Evolutionary conservation across 495 filamentous ascomycete genomes (phyloP).

Genomic region (Xylaria longipes): DNA sequence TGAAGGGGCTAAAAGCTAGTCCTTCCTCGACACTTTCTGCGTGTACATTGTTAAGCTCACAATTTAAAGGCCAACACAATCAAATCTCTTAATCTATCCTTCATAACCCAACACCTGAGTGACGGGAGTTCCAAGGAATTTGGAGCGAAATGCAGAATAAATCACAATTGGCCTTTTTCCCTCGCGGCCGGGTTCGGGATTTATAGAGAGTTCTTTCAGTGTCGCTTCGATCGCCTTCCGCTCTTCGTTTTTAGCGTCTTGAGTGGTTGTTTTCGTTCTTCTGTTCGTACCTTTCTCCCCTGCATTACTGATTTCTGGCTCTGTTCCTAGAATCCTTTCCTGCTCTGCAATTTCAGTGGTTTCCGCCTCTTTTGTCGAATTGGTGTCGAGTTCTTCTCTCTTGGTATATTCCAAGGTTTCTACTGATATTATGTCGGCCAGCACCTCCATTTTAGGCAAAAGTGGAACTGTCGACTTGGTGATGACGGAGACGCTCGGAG

Average conservation of each 20-base stretch:
- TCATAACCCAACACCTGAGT: conserved; percentile 12
- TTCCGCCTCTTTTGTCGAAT: background rate
- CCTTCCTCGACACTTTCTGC: no score
- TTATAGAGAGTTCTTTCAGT: conserved; percentile 4
- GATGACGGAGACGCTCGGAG: background rate
- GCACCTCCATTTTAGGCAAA: background rate
- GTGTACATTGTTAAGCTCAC: background rate
- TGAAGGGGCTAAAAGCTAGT: background rate
- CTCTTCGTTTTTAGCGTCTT: background rate
- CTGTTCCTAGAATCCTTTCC: background rate
- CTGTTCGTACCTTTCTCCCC: background rate
- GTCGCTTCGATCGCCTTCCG: background rate
- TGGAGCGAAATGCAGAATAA: conserved; percentile 13
- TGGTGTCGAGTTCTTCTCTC: background rate
- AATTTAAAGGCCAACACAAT: background rate
- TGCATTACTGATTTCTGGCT: background rate
- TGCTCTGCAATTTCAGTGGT: background rate
- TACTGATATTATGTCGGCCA: background rate
- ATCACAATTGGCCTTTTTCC: background rate
- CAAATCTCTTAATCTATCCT: background rate
- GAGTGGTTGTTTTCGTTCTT: background rate
- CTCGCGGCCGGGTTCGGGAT: background rate
- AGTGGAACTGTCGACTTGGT: background rate
- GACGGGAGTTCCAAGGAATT: background rate
- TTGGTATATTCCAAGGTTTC: background rate